Base-by-base conservation (phyloP, 176 grass and related monocot genomes). In the Coix lacrymajobi region DNA sequence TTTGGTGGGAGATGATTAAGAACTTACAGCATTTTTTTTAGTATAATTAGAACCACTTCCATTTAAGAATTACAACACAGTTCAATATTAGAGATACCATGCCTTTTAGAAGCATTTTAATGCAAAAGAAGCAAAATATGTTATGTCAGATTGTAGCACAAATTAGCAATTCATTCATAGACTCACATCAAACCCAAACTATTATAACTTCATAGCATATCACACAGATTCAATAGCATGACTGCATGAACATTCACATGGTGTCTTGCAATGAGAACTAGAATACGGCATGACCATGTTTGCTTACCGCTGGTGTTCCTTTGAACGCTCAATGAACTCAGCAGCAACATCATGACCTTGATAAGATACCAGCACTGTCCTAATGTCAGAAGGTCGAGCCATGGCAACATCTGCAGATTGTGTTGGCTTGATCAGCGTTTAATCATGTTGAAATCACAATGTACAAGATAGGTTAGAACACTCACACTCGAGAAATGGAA, bases 401-500 rank as follows among this genome's bases (percentile, higher is more conserved):
- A 85, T 19, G 39, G 96, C 93, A 71, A 95, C 62, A 90, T 90
- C 96, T 98, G 90, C 36, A 87, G 36, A 19, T 70, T 57, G 84
- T 22, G 24, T 79, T 80, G 43, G 43, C 28, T 32, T 85, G 0
- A 6, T 87, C 66, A 84, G 71, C 4, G 30, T 66, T 62, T 76
- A 43, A 87, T 45, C 62, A 73, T 26, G 33, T 40, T 65, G 45
- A 73, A 28, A 28, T 25, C 65, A 65, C n/a, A 48, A 71, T 70
- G 69, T 14, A 66, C 40, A 40, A 68, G 44, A 81, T 56, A 24
- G 20, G 41, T 66, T 85, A 37, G 67, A 76, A 82, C 34, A 73
- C 83, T 88, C 85, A 98, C 96, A 98, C 85, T 98, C 96, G 70
- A 98, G 93, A 92, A 98, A 98, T 31, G 96, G 96, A 88, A 98